Conservation (phyloP, 345 rosid genomes). For the Euphorbia lathyris region DNA sequence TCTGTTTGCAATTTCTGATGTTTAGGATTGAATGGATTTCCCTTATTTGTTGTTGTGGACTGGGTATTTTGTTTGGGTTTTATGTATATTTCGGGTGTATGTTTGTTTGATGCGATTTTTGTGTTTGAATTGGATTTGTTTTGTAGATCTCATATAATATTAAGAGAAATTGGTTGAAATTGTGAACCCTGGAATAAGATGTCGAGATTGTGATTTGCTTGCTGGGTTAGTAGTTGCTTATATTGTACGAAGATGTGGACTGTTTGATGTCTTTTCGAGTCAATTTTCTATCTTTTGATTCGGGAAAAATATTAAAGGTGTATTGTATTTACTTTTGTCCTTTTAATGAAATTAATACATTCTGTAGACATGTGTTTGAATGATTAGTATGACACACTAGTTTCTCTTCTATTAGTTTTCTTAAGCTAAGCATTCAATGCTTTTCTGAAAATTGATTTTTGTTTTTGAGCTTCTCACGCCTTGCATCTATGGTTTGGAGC, state of each 20-base stretch:
- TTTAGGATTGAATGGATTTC: not conserved
- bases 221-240: not conserved
- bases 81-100: not conserved
- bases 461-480: not conserved
- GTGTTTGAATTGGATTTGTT: conserved; percentile 2
- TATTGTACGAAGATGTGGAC: too few species aligned
- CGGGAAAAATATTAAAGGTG: not conserved
- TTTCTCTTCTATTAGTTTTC: not conserved
- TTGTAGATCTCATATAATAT: not conserved
- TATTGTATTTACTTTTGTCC: not conserved
- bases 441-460: not conserved
- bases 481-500: not conserved
- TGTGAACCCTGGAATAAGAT: not conserved
- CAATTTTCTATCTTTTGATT: not conserved
- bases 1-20: not conserved
- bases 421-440: not conserved
- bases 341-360: not conserved
- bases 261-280: not conserved
- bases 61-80: not conserved
- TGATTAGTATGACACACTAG: not conserved
- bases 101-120: not conserved
- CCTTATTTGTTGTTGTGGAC: not conserved
- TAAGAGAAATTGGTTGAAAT: not conserved
- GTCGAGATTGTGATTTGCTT: not conserved
- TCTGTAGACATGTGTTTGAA: not conserved